Base-by-base conservation (phyloP, 2,329 filamentous ascomycete genomes). In the Fusarium acutatum region DNA sequence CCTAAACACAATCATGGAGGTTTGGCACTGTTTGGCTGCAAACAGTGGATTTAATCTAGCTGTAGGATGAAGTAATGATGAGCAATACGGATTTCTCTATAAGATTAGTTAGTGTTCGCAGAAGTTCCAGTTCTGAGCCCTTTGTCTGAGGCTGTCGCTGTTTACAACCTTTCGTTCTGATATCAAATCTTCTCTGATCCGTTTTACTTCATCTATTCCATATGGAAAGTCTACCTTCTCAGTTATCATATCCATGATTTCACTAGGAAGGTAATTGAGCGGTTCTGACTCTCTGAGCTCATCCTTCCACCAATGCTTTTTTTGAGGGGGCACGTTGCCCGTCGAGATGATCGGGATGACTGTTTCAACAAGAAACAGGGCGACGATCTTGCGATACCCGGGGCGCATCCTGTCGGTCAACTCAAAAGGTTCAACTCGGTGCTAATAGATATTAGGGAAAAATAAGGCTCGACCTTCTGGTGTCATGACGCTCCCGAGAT, bases 341-440 rank as follows among this genome's bases (percentile, higher is more conserved):
- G 84, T 85, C 2, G 81, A 82, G 66, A 84, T 79, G 80, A 86
- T 61, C 3, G 83, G 84, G 3, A 83, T 74, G 30, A 84, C 75
- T 0, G 90, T 90, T 73, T 92, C 88, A 4, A 92, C 86, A 5
- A 92, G 83, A 76, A 88, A 92, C 12, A 92, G 80, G 0, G 87
- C 88, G 6, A 92, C 79, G 49, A 91, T 88, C 77, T 89, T 88
- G 22, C 88, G 84, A 73, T 91, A 86, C 4, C 90, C 90, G 0
- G 88, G 83, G n/a, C 82, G 84, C 0, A 85, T 84, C 6, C 78
- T 79, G 75, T 92, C 89, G 0, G 71, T 79, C 1, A 92, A 84
- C 10, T 78, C 68, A 69, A 91, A 91, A 1, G 86, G 82, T 7
- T 80, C 75, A 2, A 90, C 88, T 6, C 81, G 80, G 73, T 90